Evolutionary conservation across 345 rosid species (phyloP).

Genomic region (Salix arbutifolia): DNA sequence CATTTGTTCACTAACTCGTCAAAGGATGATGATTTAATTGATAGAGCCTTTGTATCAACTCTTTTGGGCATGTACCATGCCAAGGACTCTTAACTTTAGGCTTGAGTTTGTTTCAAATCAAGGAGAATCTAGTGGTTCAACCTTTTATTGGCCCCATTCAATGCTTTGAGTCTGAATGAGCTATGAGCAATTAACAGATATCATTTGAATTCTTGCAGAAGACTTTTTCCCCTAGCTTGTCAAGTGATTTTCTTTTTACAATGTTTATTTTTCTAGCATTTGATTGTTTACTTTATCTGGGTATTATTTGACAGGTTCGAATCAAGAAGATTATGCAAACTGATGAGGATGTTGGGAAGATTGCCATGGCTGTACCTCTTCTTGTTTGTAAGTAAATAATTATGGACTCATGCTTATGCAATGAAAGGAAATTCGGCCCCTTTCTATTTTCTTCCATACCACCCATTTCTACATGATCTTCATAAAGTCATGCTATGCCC

Average conservation of each 20-base stretch:
- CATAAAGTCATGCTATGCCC: not conserved
- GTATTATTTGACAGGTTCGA: slow-evolving; percentile 37
- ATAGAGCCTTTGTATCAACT: too few relatives aligned
- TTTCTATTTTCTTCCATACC: not conserved
- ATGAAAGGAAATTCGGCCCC: not conserved
- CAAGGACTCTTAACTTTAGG: not conserved
- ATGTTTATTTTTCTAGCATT: not conserved
- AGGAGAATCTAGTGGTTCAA: not conserved
- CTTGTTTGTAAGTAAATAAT: slow-evolving; percentile 57
- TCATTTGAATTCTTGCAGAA: not conserved
- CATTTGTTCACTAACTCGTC: too few relatives aligned
- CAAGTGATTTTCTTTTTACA: not conserved
- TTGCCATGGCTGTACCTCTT: slow-evolving; percentile 77
- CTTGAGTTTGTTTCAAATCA: not conserved
- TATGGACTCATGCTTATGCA: not conserved
- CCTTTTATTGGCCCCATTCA: not conserved
- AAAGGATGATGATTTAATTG: too few relatives aligned
- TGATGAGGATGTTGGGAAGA: slow-evolving; percentile 77
- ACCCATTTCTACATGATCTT: not conserved
- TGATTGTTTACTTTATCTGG: not conserved
- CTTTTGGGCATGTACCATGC: not conserved
- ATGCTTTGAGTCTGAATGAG: not conserved
- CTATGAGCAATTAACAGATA: not conserved
- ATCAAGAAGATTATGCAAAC: slow-evolving; percentile 83
- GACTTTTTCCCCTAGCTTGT: not conserved